Conservation (phyloP, 495 filamentous ascomycete species). For the Polyplosphaeria fusca region DNA sequence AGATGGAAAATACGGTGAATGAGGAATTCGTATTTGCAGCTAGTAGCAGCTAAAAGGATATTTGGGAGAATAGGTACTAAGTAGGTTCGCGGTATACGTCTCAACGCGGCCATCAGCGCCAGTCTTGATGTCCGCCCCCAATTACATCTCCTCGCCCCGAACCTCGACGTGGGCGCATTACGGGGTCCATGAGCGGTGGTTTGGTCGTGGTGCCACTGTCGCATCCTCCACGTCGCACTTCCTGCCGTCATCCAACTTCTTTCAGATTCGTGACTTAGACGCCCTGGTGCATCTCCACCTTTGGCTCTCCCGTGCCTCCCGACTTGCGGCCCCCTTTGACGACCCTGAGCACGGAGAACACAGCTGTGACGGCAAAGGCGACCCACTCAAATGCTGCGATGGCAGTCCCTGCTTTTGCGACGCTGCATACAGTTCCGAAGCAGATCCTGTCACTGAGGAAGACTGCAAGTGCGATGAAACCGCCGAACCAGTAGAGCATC, state of each 20-base stretch:
- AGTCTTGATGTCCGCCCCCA: conserved; percentile 18
- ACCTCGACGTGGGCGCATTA: too few species aligned
- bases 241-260: too few species aligned
- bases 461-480: conserved; percentile 70
- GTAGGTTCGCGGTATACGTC: too few species aligned
- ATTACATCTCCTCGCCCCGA: not conserved
- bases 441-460: conserved; percentile 53
- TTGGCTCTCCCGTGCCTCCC: conserved; percentile 26
- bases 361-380: conserved; percentile 3
- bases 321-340: not conserved
- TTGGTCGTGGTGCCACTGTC: too few species aligned
- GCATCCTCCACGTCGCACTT: too few species aligned
- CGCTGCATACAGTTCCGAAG: conserved; percentile 47
- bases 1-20: not conserved
- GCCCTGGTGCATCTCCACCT: conserved; percentile 40
- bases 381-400: conserved; percentile 60
- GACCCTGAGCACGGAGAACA: not conserved
- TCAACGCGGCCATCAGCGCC: conserved; percentile 13
- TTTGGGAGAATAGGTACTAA: not conserved
- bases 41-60: not conserved
- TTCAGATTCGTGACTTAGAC: too few species aligned
- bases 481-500: conserved; percentile 86
- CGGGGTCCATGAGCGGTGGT: too few species aligned
- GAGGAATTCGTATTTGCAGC: not conserved
- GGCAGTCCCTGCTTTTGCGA: conserved; percentile 51